Conservation (phyloP, 257 asterid species). For the Osmanthus fragrans region DNA sequence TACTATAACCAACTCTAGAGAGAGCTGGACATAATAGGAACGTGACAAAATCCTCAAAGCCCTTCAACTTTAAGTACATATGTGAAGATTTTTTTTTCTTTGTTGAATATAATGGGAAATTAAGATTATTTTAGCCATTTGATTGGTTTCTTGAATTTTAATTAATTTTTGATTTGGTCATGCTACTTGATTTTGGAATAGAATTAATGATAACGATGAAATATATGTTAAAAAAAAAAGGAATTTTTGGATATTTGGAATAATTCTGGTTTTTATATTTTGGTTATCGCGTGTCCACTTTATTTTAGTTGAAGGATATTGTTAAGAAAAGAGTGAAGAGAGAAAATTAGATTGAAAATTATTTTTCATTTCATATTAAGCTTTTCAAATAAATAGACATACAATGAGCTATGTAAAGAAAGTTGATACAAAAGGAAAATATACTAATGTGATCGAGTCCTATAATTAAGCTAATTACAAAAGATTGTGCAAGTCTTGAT, state of each 20-base stretch:
- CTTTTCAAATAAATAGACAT: too few species aligned
- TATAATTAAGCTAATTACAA: too few species aligned
- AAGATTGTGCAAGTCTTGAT: too few species aligned
- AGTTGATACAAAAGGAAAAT: too few species aligned
- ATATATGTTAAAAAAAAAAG: background rate
- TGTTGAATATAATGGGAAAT: too few species aligned
- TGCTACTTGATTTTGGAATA: background rate
- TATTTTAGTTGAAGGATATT: background rate
- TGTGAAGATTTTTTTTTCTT: background rate
- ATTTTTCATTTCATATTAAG: too few species aligned
- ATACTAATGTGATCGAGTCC: too few species aligned
- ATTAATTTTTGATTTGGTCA: background rate
- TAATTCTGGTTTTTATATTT: background rate
- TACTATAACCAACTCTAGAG: slow-evolving; percentile 81
- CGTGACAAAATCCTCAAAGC: slow-evolving; percentile 75
- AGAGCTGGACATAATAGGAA: slow-evolving; percentile 87
- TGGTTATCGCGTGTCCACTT: background rate
- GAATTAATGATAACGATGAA: background rate
- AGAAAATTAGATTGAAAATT: too few species aligned
- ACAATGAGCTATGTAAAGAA: too few species aligned
- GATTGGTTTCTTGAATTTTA: background rate
- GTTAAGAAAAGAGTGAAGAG: too few species aligned
- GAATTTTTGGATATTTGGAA: background rate
- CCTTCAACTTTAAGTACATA: slow-evolving; percentile 42
- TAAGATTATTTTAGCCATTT: background rate